Evolutionary conservation across 2,329 filamentous ascomycete species (phyloP).

Genomic region (Paracorniculantispora psalliotae): DNA sequence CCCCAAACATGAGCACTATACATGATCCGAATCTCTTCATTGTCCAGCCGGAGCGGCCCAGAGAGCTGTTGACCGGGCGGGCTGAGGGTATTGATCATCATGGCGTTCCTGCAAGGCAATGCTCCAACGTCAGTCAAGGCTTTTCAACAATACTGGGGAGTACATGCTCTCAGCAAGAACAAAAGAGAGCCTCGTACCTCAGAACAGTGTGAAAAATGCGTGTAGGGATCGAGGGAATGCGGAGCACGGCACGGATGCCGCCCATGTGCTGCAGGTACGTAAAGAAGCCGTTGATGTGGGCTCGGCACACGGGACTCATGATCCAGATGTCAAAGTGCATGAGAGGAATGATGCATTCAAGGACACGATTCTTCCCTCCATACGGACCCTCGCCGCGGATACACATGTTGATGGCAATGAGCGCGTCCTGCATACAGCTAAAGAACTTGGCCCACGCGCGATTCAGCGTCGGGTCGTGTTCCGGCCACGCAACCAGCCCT

Average conservation of each 20-base stretch:
- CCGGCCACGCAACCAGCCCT: background rate
- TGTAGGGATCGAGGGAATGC: too few species aligned
- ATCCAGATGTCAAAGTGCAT: background rate
- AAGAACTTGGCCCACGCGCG: background rate
- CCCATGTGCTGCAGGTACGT: background rate
- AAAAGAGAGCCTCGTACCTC: background rate
- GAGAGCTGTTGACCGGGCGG: too few species aligned
- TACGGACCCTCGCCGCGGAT: background rate
- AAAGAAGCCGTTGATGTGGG: background rate
- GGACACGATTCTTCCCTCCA: background rate
- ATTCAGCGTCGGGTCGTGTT: background rate
- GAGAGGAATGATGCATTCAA: background rate
- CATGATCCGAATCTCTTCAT: too few species aligned
- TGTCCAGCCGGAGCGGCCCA: too few species aligned
- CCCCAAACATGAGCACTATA: too few species aligned
- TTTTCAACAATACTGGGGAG: too few species aligned
- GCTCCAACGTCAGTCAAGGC: too few species aligned
- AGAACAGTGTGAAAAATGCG: background rate
- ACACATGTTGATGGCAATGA: background rate
- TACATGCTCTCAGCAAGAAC: too few species aligned
- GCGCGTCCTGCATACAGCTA: background rate
- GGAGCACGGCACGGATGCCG: background rate
- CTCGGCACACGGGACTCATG: background rate
- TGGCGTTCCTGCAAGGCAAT: too few species aligned
- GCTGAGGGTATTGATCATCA: too few species aligned